Evolutionary conservation across 805 yeast genomes (phyloP), one percentile per base, ranked within the genome.

Genomic region (Starmerella gropengiesseri): DNA sequence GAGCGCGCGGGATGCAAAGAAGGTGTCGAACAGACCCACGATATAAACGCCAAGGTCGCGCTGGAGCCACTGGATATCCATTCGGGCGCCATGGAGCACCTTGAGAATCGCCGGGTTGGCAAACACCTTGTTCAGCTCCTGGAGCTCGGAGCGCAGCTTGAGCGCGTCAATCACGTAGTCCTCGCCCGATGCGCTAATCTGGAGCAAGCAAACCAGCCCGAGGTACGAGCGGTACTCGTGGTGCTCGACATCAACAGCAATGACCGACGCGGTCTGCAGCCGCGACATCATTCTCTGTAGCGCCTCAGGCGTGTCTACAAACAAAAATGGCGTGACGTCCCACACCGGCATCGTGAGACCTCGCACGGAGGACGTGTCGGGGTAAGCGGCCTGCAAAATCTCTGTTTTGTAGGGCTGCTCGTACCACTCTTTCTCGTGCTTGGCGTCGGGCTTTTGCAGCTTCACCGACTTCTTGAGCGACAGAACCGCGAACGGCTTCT

Each of bases 61-160:
- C 64, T 91, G 99, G 27, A 91, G 67, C 99, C 99, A 91, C 34
- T 85, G 78, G 4, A 91, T 81, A 67, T 91, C 99, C 94, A 85
- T 86, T 53, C 75, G 78, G 0, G 98, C 95, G 47, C 99, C 99
- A 60, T 91, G 99, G 51, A 91, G 76, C 1, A 91, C 93, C 58
- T 91, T 91, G 22, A 84, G 66, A 25, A 89, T 77, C 5, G 63
- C 52, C 0, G 97, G 96, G 60, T 91, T 67, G 2, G 96, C 72
- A 50, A 89, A 85, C 1, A 89, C 74, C 33, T 64, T 67, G 62
- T 91, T 91, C 43, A 91, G 64, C 1, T 61, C 61, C 37, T 70
- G 65, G 37, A 91, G 64, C 46, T 83, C 82, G 30, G 81, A 83
- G 44, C 95, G 67, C 27, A 91, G 68, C 1, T 76, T 74, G 25